phyloP scores from a whole-genome alignment of 805 yeast species.

The Ogataea ganodermae region DNA sequence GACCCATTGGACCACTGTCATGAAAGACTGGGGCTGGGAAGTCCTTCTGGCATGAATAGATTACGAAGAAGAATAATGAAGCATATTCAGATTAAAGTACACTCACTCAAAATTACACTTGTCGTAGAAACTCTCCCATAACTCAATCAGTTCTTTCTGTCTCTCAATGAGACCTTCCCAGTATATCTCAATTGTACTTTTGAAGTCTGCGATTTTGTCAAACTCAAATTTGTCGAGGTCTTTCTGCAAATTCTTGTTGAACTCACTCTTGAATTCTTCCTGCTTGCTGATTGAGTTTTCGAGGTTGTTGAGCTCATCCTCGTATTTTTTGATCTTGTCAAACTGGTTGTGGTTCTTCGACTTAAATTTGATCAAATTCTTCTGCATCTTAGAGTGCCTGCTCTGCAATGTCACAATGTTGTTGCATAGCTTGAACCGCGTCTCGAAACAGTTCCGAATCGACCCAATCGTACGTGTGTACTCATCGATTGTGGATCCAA shows the following conservation, averaged over 20 bases:
- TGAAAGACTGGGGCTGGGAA: conserved; percentile 81
- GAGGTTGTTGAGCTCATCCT: conserved; percentile 58
- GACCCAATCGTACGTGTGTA: conserved; percentile 78
- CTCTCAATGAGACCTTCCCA: conserved; percentile 89
- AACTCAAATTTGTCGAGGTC: conserved; percentile 72
- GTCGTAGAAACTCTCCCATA: conserved; percentile 88
- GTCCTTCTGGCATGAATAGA: conserved; percentile 58
- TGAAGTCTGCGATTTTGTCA: conserved; percentile 78
- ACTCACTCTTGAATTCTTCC: conserved; percentile 60
- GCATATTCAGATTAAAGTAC: background rate
- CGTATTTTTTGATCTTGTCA: conserved; percentile 61
- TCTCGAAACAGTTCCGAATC: conserved; percentile 69
- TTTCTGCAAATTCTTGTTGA: conserved; percentile 63
- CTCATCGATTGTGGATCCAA: conserved; percentile 87
- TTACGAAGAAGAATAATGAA: background rate
- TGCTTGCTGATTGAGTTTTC: conserved; percentile 55
- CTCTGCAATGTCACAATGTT: conserved; percentile 47
- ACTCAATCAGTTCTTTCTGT: conserved; percentile 86
- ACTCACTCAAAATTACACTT: conserved; percentile 35
- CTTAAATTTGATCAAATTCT: conserved; percentile 44
- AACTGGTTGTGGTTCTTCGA: conserved; percentile 50
- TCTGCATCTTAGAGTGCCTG: conserved; percentile 46
- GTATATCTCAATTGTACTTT: conserved; percentile 86
- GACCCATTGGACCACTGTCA: conserved; percentile 68
- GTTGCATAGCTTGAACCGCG: conserved; percentile 60